Evolutionary conservation across 768 basidiomycete genomes (phyloP).

Genomic region (Hericium erinaceus): DNA sequence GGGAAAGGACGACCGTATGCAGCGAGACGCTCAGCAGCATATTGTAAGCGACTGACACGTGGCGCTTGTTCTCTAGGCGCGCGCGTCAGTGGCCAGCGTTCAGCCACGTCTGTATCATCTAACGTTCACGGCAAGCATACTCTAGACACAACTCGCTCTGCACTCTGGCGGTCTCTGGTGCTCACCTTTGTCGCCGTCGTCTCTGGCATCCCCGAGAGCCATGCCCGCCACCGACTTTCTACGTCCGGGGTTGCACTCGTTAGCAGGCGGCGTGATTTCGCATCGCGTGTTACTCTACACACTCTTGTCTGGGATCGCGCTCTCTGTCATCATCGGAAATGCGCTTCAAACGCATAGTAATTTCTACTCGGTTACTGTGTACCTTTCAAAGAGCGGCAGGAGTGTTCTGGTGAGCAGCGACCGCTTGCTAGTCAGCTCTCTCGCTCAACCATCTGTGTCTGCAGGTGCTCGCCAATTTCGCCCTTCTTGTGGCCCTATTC

Average conservation of each 20-base stretch:
- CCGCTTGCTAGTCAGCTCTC: not conserved
- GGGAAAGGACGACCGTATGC: too few species aligned
- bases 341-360: slow-evolving; percentile 79
- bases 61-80: too few species aligned
- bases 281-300: slow-evolving; percentile 66
- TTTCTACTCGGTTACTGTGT: slow-evolving; percentile 91
- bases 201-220: not conserved
- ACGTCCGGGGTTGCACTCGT: slow-evolving; percentile 40
- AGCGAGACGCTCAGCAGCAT: too few species aligned
- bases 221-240: slow-evolving; percentile 31
- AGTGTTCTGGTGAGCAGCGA: slow-evolving; percentile 66
- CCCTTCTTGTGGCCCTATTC: slow-evolving; percentile 65
- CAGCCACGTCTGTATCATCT: too few species aligned
- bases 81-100: too few species aligned
- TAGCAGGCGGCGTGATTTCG: slow-evolving; percentile 42
- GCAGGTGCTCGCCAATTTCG: slow-evolving; percentile 88
- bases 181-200: not conserved
- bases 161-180: too few species aligned
- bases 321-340: slow-evolving; percentile 65
- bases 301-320: slow-evolving; percentile 54
- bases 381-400: slow-evolving; percentile 88
- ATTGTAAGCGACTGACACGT: too few species aligned
- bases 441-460: not conserved
- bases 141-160: not conserved
- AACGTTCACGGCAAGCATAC: not conserved